phyloP scores from a whole-genome alignment of 2,329 filamentous ascomycete species.

The Tolypocladium paradoxum region DNA sequence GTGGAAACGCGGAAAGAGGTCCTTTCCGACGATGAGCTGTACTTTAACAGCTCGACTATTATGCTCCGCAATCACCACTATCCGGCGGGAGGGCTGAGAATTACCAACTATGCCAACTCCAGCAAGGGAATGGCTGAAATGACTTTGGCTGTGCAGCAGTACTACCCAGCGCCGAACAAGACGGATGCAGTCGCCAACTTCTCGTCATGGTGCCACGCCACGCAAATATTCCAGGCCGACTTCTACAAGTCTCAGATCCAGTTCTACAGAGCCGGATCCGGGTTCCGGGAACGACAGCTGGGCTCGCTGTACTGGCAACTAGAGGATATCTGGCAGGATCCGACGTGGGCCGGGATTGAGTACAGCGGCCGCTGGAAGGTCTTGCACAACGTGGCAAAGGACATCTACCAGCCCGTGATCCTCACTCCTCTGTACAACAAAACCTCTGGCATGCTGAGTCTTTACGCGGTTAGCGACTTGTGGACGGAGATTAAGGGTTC shows the following conservation, averaged over 20 bases:
- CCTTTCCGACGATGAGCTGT: slow-evolving; percentile 35
- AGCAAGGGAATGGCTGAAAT: slow-evolving; percentile 41
- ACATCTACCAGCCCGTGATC: slow-evolving; percentile 48
- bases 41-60: slow-evolving; percentile 46
- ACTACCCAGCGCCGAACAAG: slow-evolving; percentile 47
- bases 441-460: slow-evolving; percentile 34
- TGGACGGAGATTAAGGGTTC: neutral
- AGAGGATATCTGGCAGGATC: slow-evolving; percentile 54
- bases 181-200: slow-evolving; percentile 45
- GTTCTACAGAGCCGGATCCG: slow-evolving; percentile 50
- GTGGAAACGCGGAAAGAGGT: slow-evolving; percentile 47
- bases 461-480: slow-evolving; percentile 21
- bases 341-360: slow-evolving; percentile 53
- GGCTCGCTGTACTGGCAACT: slow-evolving; percentile 55
- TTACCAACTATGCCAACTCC: slow-evolving; percentile 7
- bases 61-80: slow-evolving; percentile 50
- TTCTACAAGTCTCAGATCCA: slow-evolving; percentile 50
- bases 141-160: slow-evolving; percentile 42
- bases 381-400: slow-evolving; percentile 45
- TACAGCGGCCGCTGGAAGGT: slow-evolving; percentile 54
- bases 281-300: slow-evolving; percentile 44
- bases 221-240: slow-evolving; percentile 54
- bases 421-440: slow-evolving; percentile 45
- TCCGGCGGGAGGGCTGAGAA: slow-evolving; percentile 6
- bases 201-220: slow-evolving; percentile 49